phyloP scores from a whole-genome alignment of 768 basidiomycete species.

The Psilocybe sp. region DNA sequence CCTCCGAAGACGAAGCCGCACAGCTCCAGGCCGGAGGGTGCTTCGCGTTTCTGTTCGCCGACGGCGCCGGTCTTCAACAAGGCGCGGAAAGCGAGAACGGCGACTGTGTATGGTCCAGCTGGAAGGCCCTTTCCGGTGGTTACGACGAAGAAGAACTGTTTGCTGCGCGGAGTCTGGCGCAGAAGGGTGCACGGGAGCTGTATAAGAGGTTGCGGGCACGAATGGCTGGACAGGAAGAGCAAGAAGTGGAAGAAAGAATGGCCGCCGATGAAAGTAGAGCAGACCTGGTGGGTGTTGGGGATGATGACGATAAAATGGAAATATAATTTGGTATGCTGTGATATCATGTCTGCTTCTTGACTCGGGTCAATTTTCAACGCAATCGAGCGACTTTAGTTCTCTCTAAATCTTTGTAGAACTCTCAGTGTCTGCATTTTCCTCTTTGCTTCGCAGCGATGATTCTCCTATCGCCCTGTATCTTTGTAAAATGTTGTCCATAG shows the following conservation, averaged over 20 bases:
- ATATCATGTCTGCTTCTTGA: no score
- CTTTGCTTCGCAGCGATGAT: no score
- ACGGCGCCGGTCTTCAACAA: slow-evolving; percentile 12
- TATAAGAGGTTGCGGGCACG: slow-evolving; percentile 47
- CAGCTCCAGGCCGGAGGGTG: slow-evolving; percentile 48
- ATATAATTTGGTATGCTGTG: slow-evolving; percentile 22
- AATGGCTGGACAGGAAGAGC: slow-evolving; percentile 15
- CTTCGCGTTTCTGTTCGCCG: slow-evolving; percentile 64
- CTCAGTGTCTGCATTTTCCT: no score
- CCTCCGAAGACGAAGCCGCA: slow-evolving; percentile 39
- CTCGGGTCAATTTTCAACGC: no score
- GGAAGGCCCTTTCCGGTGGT: slow-evolving; percentile 32
- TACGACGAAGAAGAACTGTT: slow-evolving; percentile 41
- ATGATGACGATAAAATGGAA: slow-evolving; percentile 40
- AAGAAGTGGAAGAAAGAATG: slow-evolving; percentile 5
- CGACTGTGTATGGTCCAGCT: slow-evolving; percentile 59
- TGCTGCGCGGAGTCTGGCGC: slow-evolving; percentile 48
- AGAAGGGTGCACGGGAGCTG: slow-evolving; percentile 40
- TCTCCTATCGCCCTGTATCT: no score
- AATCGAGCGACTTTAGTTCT: no score
- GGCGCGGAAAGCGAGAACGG: slow-evolving; percentile 6
- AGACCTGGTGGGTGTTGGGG: slow-evolving; percentile 10
- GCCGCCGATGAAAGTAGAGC: no score
- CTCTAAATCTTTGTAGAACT: no score
- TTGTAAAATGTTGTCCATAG: no score